Conservation (phyloP, 106 monocot species). For the Hemerocallis citrina region DNA sequence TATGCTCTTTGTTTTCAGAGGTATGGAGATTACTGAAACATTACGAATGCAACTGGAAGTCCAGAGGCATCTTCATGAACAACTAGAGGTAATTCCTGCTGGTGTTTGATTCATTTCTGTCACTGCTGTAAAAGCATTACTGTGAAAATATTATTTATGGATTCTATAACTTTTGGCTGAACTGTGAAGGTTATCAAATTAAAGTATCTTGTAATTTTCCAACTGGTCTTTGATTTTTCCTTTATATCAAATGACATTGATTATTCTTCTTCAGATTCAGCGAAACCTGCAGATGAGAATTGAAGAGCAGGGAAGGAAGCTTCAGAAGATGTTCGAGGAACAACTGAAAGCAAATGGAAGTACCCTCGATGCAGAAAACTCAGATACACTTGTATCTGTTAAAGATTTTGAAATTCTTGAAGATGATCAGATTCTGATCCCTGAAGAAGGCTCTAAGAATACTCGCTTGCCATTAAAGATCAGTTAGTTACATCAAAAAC, state of each 20-base stretch:
- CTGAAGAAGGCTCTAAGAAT: no score
- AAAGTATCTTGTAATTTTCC: background rate
- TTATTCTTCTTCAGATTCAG: conserved; percentile 20
- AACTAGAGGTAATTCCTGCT: conserved; percentile 24
- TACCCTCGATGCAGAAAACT: conserved; percentile 1
- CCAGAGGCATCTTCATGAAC: conserved; percentile 45
- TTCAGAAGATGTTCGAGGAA: conserved; percentile 38
- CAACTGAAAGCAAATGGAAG: conserved; percentile 28
- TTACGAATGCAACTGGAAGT: conserved; percentile 47
- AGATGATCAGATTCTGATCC: no score
- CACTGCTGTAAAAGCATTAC: background rate
- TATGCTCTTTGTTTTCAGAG: conserved; percentile 18
- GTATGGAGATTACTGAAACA: conserved; percentile 44
- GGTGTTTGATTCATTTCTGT: no score
- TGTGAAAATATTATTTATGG: background rate
- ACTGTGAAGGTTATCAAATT: background rate
- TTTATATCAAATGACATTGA: background rate
- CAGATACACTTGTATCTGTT: conserved; percentile 10
- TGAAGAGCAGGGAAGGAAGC: conserved; percentile 35
- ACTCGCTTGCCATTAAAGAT: no score
- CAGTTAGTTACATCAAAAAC: no score
- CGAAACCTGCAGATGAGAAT: conserved; percentile 32
- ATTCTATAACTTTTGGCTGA: background rate
- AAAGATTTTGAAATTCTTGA: background rate
- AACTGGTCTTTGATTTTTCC: no score